These are phyloP conservation scores for Chenopodium quinoa DNA, from an alignment of 148 eudicot genomes.

Conservation along the genomic window DNA sequence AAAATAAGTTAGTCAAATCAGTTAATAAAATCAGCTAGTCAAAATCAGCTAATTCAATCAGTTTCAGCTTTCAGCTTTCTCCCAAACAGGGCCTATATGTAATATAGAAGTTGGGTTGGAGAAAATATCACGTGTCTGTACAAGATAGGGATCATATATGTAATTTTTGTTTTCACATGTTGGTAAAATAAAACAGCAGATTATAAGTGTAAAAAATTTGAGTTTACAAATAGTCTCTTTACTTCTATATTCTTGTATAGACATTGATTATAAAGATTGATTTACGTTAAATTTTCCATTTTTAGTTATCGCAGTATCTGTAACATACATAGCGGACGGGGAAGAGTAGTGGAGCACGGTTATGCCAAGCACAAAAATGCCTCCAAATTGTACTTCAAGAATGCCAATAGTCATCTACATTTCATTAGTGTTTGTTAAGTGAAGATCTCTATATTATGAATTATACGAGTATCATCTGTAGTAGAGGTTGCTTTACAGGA, in stretches of 20 bases:
- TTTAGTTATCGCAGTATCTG: neutral
- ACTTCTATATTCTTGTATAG: conserved; percentile 24
- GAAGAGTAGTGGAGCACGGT: no score
- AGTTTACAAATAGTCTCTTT: conserved; percentile 1
- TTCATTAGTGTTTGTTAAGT: neutral
- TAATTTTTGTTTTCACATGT: conserved; percentile 42
- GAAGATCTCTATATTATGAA: conserved; percentile 5
- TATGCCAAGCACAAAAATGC: no score
- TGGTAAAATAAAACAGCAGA: conserved; percentile 10
- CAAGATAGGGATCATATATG: conserved; percentile 35
- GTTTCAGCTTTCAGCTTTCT: no score
- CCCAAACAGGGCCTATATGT: no score
- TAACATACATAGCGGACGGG: neutral
- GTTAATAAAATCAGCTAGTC: no score
- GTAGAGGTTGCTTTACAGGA: conserved; percentile 23
- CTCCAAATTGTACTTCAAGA: no score
- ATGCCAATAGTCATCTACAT: no score
- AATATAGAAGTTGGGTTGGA: conserved; percentile 29
- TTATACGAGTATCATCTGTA: conserved; percentile 14
- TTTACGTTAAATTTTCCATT: neutral
- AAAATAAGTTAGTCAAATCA: no score
- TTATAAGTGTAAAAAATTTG: neutral
- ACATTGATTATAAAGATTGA: neutral
- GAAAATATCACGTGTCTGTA: conserved; percentile 38
- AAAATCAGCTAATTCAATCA: no score